Conservation (phyloP, 2,329 filamentous ascomycete genomes). For the Aspergillus jensenii region DNA sequence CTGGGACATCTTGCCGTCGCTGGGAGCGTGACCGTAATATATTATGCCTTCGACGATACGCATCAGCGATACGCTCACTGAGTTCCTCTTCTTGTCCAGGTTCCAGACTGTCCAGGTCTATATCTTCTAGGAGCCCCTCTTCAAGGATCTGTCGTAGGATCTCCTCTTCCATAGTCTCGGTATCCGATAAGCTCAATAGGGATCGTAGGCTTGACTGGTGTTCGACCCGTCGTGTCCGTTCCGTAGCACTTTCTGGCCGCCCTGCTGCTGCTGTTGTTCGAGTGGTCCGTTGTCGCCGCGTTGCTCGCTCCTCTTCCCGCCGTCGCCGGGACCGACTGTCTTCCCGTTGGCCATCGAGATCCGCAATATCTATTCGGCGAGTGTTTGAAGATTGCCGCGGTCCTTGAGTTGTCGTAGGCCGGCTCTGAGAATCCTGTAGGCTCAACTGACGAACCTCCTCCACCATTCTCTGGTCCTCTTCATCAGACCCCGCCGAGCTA, state of each 20-base stretch:
- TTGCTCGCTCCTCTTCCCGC: slow-evolving; percentile 34
- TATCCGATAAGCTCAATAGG: slow-evolving; percentile 75
- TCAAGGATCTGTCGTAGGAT: slow-evolving; percentile 87
- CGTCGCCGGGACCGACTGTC: slow-evolving; percentile 38
- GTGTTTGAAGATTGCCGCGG: slow-evolving; percentile 24
- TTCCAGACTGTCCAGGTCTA: slow-evolving; percentile 86
- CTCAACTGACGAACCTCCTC: slow-evolving; percentile 73
- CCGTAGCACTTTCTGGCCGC: slow-evolving; percentile 23
- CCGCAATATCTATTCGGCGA: slow-evolving; percentile 37
- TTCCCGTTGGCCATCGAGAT: slow-evolving; percentile 38
- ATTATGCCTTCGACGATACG: slow-evolving; percentile 76
- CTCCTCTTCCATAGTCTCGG: slow-evolving; percentile 78
- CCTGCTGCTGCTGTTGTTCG: slow-evolving; percentile 11
- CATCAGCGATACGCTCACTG: slow-evolving; percentile 85
- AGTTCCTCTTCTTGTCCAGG: slow-evolving; percentile 83
- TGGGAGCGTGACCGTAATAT: slow-evolving; percentile 40
- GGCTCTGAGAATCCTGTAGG: slow-evolving; percentile 50
- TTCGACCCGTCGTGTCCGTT: slow-evolving; percentile 64
- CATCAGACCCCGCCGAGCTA: slow-evolving; percentile 42
- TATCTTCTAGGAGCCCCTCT: slow-evolving; percentile 81
- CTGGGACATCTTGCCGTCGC: slow-evolving; percentile 37
- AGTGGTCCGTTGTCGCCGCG: slow-evolving; percentile 24
- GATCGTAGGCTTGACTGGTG: slow-evolving; percentile 88
- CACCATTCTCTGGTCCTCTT: slow-evolving; percentile 68
- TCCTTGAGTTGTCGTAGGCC: slow-evolving; percentile 28